Conservation (phyloP, 78 protist genomes). For the Dictyostelium purpureum region DNA sequence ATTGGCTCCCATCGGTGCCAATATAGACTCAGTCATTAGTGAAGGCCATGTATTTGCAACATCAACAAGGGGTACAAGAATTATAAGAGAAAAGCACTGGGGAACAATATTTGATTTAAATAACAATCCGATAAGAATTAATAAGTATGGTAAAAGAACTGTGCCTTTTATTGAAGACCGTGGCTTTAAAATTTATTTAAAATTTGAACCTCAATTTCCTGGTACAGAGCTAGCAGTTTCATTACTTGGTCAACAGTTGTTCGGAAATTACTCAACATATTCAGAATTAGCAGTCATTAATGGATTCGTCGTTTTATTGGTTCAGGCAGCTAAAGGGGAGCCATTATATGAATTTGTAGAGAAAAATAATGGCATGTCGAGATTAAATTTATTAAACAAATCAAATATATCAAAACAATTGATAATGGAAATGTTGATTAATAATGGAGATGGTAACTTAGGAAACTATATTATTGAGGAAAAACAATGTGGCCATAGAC, state of each 20-base stretch:
- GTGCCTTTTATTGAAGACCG: background rate
- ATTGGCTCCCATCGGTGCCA: background rate
- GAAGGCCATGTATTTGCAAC: background rate
- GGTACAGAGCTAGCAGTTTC: background rate
- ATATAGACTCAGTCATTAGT: background rate
- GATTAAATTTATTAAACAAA: background rate
- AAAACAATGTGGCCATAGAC: background rate
- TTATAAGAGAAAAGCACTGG: background rate
- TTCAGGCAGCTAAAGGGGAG: background rate
- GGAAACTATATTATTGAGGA: background rate
- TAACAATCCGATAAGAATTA: background rate
- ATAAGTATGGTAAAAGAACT: background rate
- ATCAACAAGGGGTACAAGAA: background rate
- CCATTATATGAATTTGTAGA: background rate
- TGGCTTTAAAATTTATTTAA: conserved; percentile 1
- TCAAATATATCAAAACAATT: background rate
- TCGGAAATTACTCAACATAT: background rate
- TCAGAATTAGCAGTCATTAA: background rate
- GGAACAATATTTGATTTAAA: background rate
- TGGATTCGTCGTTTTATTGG: background rate
- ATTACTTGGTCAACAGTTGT: background rate
- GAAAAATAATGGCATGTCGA: too few species aligned
- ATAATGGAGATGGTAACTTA: conserved; percentile 4
- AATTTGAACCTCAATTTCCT: conserved; percentile 8
- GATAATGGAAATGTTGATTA: background rate